phyloP scores from a whole-genome alignment of 2,329 filamentous ascomycete genomes.

The Fusarium sp. region DNA sequence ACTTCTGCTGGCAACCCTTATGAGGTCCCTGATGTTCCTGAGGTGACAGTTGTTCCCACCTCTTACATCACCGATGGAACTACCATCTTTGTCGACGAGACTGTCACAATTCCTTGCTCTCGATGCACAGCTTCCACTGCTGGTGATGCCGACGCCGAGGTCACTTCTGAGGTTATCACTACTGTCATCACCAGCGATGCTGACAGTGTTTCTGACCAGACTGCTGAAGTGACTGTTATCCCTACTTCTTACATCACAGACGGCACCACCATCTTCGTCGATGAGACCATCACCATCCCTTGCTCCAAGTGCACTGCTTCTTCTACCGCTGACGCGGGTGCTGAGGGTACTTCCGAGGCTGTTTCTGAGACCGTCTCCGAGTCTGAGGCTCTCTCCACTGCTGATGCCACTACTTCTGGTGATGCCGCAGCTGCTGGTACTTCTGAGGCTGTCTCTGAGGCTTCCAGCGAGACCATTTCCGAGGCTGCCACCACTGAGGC shows the following conservation, averaged over 20 bases:
- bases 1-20: constrained; percentile 3
- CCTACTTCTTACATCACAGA: constrained; percentile 32
- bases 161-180: constrained; percentile 2
- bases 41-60: constrained; percentile 30
- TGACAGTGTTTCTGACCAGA: constrained; percentile 14
- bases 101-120: constrained; percentile 35
- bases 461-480: not conserved
- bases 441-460: not conserved
- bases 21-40: constrained; percentile 18
- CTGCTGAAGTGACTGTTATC: constrained; percentile 22
- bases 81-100: constrained; percentile 32
- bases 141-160: constrained; percentile 6
- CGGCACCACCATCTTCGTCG: constrained; percentile 34
- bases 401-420: constrained; percentile 14
- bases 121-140: constrained; percentile 22
- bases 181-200: constrained; percentile 16
- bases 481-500: not conserved
- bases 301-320: constrained; percentile 29
- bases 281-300: constrained; percentile 33
- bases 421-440: constrained; percentile 14
- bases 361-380: not conserved
- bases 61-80: constrained; percentile 31
- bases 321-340: constrained; percentile 3
- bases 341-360: constrained; percentile 15
- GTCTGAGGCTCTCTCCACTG: constrained; percentile 8